Base-by-base conservation (phyloP, 495 filamentous ascomycete genomes). In the Niebla homalea region DNA sequence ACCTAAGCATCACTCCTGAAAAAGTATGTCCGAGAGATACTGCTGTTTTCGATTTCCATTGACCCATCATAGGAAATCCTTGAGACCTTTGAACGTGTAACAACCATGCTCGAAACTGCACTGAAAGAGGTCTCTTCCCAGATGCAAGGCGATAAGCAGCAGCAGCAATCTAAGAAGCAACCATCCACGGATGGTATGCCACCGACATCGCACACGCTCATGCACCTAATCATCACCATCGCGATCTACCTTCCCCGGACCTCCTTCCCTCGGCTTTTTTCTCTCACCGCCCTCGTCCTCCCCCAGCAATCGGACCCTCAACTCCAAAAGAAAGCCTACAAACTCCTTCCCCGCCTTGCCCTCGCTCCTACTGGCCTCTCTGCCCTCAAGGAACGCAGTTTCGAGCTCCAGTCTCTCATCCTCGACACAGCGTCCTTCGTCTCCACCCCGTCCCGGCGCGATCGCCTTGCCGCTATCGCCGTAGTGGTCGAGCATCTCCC, bases 321-420 rank as follows among this genome's bases (percentile, higher is more conserved):
- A 60, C 72, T 98, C n/a, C 88, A 97, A 64, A 98, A 98, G 77
- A 98, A 98, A 68, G 90, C 92, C 3, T 98, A 97, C 72, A 96
- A 97, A 66, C 73, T 98, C 43, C 87, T 98, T 48, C 90, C 92
- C 7, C 79, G 90, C 26, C 76, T 98, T 39, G 83, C 85, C 3
- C 79, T 84, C 26, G 89, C 88, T 6, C 74, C 80, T n/a, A 72
- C 67, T 23, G 93, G 93, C 15, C 72, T 70, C 32, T 67, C 67
- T 5, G 87, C 89, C 14, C 74, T 98, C 5, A 57, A 73, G 54
- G 79, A 85, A 53, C 80, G 87, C 48, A 83, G 75, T 51, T 56
- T 60, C 0, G 88, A 94, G 59, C 70, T 97, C 15, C 88, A 94
- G 65, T 67, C 74, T 5, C 70, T 97, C 12, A 71, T 98, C 18